These are phyloP conservation scores for Kwoniella heveanensis DNA, from an alignment of 768 basidiomycete species.

Conservation along the genomic window DNA sequence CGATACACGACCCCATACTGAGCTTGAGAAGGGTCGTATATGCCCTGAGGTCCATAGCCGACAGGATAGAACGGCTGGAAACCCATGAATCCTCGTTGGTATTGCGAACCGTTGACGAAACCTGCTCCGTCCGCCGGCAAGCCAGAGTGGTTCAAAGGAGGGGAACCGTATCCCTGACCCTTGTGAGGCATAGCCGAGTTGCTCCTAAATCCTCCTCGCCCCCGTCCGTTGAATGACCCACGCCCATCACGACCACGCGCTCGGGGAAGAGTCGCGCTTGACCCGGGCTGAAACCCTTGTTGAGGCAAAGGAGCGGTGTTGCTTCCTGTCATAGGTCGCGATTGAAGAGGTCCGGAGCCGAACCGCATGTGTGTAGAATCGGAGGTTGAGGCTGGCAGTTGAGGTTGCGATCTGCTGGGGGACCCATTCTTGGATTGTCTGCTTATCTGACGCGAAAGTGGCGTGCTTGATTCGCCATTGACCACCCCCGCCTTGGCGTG, in stretches of 20 bases:
- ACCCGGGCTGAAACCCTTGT: constrained; percentile 26
- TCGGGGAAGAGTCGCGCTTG: constrained; percentile 22
- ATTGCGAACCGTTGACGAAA: constrained; percentile 9
- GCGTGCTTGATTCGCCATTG: constrained; percentile 3
- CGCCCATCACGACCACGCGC: constrained; percentile 31
- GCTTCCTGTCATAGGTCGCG: constrained; percentile 20
- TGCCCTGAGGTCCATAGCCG: constrained; percentile 14
- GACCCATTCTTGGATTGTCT: constrained; percentile 21
- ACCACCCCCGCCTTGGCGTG: background rate
- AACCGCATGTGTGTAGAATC: constrained; percentile 9
- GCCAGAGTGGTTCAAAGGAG: constrained; percentile 2
- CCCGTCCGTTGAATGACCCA: constrained; percentile 29
- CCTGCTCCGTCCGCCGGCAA: constrained; percentile 17
- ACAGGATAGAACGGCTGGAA: constrained; percentile 30
- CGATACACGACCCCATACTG: constrained; percentile 24
- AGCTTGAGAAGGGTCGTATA: constrained; percentile 29
- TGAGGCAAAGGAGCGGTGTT: constrained; percentile 44
- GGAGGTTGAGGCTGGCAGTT: constrained; percentile 16
- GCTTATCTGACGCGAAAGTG: constrained; percentile 28
- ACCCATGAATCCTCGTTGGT: constrained; percentile 24
- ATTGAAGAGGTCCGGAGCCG: constrained; percentile 16
- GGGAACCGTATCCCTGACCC: constrained; percentile 20
- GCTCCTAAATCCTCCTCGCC: constrained; percentile 32
- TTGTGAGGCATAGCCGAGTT: constrained; percentile 24
- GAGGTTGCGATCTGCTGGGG: background rate